phyloP scores from a whole-genome alignment of 805 yeast species.

The Spathaspora hagerdaliae region DNA sequence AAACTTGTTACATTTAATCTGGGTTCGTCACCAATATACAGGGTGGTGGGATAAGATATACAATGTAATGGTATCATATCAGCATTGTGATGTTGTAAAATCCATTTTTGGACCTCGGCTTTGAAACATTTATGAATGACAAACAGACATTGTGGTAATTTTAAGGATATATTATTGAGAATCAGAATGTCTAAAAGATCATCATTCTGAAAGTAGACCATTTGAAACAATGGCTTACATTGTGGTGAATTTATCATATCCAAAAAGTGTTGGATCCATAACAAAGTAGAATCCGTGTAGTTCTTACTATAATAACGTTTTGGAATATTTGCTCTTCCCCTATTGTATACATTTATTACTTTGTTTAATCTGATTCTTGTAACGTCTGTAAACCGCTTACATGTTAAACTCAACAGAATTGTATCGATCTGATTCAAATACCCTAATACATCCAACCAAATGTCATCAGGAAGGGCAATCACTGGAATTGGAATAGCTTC shows the following conservation, averaged over 20 bases:
- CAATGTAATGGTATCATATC: neutral
- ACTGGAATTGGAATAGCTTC: too few relatives aligned
- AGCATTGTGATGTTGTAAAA: neutral
- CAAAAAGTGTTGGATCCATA: too few relatives aligned
- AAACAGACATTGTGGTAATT: neutral
- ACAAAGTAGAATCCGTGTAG: too few relatives aligned
- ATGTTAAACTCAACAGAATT: neutral
- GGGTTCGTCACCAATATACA: neutral
- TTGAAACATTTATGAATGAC: neutral
- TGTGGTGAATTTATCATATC: too few relatives aligned
- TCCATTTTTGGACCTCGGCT: neutral
- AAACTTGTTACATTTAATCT: neutral
- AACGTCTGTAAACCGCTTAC: neutral
- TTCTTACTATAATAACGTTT: too few relatives aligned
- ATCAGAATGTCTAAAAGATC: neutral
- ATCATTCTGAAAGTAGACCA: neutral
- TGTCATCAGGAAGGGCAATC: conserved; percentile 5
- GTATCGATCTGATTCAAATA: conserved; percentile 2
- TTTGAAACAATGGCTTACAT: too few relatives aligned
- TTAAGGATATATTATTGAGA: neutral
- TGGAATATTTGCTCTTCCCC: neutral
- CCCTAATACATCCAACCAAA: neutral
- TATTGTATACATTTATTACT: neutral
- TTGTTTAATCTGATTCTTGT: neutral
- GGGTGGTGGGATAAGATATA: neutral